Evolutionary conservation across 2,329 filamentous ascomycete genomes (phyloP).

Genomic region (Aspergillus puulaauensis): DNA sequence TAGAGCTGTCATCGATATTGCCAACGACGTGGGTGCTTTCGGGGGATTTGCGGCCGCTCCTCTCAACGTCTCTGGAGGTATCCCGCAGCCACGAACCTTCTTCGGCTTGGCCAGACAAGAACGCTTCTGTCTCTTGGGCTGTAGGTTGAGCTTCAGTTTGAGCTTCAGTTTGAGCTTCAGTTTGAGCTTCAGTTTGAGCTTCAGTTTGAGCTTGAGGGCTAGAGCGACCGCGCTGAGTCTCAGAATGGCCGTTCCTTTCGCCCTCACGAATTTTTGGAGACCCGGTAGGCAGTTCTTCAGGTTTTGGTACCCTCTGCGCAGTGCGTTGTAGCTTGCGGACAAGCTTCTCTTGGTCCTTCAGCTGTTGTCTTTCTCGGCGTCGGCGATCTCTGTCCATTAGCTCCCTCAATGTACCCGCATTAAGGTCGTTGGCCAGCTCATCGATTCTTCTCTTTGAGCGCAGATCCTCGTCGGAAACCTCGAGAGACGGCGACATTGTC

Average conservation of each 20-base stretch:
- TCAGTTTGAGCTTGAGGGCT: constrained; percentile 10
- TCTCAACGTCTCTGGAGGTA: constrained; percentile 29
- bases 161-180: background rate
- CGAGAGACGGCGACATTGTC: constrained; percentile 53
- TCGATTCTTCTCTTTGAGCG: constrained; percentile 65
- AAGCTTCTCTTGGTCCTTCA: constrained; percentile 65
- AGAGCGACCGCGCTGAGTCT: constrained; percentile 8
- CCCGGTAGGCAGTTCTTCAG: constrained; percentile 50
- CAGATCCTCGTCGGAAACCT: constrained; percentile 60
- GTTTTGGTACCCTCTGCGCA: constrained; percentile 58
- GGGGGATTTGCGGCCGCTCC: constrained; percentile 24
- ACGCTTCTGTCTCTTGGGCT: constrained; percentile 9
- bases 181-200: constrained; percentile 5
- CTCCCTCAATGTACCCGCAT: constrained; percentile 79
- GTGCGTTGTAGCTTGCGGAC: constrained; percentile 47
- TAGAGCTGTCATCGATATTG: constrained; percentile 35
- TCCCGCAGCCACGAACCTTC: constrained; percentile 35
- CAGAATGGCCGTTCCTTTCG: constrained; percentile 6
- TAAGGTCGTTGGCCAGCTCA: constrained; percentile 77
- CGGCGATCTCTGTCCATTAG: constrained; percentile 87
- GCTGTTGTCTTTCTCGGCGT: constrained; percentile 71
- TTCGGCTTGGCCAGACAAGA: constrained; percentile 11
- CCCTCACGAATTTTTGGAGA: constrained; percentile 4
- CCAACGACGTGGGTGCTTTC: constrained; percentile 33
- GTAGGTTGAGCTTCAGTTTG: constrained; percentile 1